Conservation (phyloP, 2,329 filamentous ascomycete genomes). For the Westerdykella ornata region DNA sequence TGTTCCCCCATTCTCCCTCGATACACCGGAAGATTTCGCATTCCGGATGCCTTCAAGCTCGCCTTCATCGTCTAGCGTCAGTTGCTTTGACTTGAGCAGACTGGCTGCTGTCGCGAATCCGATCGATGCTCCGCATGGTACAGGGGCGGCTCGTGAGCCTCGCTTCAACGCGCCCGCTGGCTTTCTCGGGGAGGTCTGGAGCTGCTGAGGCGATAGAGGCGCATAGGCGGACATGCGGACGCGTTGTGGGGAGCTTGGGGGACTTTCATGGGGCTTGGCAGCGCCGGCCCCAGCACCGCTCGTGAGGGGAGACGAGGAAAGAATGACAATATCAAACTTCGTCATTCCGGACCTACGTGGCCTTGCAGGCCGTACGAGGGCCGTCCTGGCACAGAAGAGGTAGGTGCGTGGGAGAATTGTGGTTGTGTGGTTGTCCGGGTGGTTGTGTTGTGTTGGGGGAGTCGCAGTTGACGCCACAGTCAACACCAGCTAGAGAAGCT, state of each 20-base stretch:
- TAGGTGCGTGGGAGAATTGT: neutral
- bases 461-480: no score
- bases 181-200: conserved; percentile 11
- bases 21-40: conserved; percentile 3
- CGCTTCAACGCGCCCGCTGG: conserved; percentile 21
- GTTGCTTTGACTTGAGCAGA: conserved; percentile 26
- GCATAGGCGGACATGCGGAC: conserved; percentile 23
- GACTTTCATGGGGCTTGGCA: conserved; percentile 12
- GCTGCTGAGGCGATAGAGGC: conserved; percentile 19
- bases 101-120: conserved; percentile 33
- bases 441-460: neutral
- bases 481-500: conserved; percentile 1
- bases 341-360: conserved; percentile 4
- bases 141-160: conserved; percentile 21
- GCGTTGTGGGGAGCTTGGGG: conserved; percentile 21
- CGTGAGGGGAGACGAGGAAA: conserved; percentile 31
- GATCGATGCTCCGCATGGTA: conserved; percentile 20
- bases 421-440: neutral
- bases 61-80: conserved; percentile 15
- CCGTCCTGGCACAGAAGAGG: neutral
- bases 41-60: conserved; percentile 4
- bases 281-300: conserved; percentile 6
- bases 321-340: conserved; percentile 14
- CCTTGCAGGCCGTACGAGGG: neutral
- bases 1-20: neutral